Base-by-base conservation (phyloP, 345 rosid species). In the Salix purpurea region DNA sequence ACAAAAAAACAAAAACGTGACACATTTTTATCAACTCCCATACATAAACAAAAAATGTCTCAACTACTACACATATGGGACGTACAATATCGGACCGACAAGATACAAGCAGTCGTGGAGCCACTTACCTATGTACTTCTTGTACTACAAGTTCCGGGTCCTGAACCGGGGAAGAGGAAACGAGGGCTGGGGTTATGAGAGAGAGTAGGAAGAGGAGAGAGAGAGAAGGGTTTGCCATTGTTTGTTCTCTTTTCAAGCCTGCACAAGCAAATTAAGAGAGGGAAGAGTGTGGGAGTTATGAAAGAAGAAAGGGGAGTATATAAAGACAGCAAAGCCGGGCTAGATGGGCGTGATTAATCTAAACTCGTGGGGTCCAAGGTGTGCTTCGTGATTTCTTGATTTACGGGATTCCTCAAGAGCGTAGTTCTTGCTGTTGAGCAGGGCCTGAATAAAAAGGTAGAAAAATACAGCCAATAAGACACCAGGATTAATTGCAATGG, bases 301-400 rank as follows among this genome's bases (percentile, higher is more conserved):
- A 16, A 14, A n/a, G 52, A 65, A 2, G 13, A 67, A 60, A 34
- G 44, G 42, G 67, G 85, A 42, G 9, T 70, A 76, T 90, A 84
- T 87, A 90, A 76, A 83, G 87, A 70, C 71, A 67, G 36, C 71
- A 58, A 78, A 64, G 85, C 78, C 83, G 66, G 71, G 54, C 40
- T 66, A 10, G 65, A 13, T 60, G 80, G 82, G 82, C 80, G 77
- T 78, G 82, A 84, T 75, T 83, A 73, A 76, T 77, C 80, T 81
- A 77, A 66, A 40, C 70, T 74, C 16, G 88, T 77, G 80, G 88
- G 91, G 56, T 78, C 86, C 58, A 30, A 12, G 18, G 28, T 44
- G 68, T n/a, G 81, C 81, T 77, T 75, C 80, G 85, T 90, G 87
- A 88, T 89, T 84, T 79, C 87, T 67, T 82, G 83, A 76, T 79